A percentile compares a stretch with the other conserved stretches of the same genome.
Evolutionary conservation across 169 alveolate genomes (phyloP).

Genomic region (Pseudocohnilembus persalinus): DNA sequence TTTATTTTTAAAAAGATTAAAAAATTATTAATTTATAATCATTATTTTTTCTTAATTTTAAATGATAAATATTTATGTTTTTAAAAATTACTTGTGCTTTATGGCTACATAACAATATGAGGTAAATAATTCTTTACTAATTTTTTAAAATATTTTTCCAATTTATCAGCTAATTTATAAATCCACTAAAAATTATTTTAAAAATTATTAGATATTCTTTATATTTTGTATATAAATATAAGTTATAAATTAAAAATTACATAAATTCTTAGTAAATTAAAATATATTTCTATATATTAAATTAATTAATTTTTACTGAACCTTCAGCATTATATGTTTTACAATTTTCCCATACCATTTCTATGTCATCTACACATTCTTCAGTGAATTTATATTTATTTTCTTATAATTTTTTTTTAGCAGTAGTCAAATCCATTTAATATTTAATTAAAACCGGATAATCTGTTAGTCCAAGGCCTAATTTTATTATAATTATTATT

Average conservation of each 20-base stretch:
- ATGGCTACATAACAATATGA: constrained; percentile 1
- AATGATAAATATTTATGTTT: background rate
- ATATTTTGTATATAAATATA: no score
- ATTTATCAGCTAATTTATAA: constrained; percentile 41
- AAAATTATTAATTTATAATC: background rate
- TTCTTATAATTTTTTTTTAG: constrained; percentile 42
- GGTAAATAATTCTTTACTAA: constrained; percentile 39
- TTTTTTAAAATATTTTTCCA: constrained; percentile 39
- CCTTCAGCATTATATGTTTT: constrained; percentile 56
- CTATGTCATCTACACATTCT: constrained; percentile 62
- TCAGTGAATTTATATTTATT: constrained; percentile 45
- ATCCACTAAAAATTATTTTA: constrained; percentile 33
- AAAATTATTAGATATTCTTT: background rate
- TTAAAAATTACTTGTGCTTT: background rate
- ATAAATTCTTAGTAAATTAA: constrained; percentile 4
- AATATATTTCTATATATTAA: background rate
- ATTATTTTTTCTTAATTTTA: background rate
- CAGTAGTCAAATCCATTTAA: constrained; percentile 58
- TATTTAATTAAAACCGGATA: constrained; percentile 56
- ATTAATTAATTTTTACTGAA: constrained; percentile 16
- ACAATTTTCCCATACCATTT: constrained; percentile 71
- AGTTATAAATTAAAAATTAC: no score
- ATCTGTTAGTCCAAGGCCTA: constrained; percentile 52
- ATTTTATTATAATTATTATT: background rate
- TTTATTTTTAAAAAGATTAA: background rate